Evolutionary conservation across 1,284 basidiomycete species (phyloP).

Genomic region (Neolentinus lepideus): DNA sequence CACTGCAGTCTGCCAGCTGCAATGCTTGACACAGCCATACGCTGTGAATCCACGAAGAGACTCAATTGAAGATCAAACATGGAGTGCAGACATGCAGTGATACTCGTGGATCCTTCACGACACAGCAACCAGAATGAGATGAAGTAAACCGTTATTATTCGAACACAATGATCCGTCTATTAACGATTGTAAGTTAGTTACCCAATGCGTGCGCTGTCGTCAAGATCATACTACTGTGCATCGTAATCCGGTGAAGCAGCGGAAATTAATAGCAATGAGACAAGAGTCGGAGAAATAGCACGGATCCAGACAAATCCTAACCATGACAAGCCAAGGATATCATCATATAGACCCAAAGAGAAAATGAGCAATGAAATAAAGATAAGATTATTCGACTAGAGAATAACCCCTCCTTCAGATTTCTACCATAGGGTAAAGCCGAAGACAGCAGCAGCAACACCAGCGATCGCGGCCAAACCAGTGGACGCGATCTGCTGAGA

Average conservation of each 20-base stretch:
- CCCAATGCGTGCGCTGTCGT: slow-evolving; percentile 5
- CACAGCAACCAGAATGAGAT: neutral
- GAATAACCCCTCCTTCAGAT: neutral
- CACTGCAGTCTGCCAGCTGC: too few species aligned
- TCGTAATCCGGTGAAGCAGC: neutral
- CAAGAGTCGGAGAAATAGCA: slow-evolving; percentile 5
- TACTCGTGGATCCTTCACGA: too few species aligned
- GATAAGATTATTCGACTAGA: slow-evolving; percentile 2
- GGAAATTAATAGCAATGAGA: slow-evolving; percentile 2
- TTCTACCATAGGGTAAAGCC: slow-evolving; percentile 8
- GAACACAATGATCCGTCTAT: slow-evolving; percentile 6
- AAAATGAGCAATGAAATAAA: slow-evolving; percentile 1
- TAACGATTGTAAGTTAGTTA: slow-evolving; percentile 8
- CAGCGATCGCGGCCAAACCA: slow-evolving; percentile 19
- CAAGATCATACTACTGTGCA: slow-evolving; percentile 1
- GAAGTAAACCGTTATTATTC: neutral
- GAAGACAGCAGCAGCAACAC: slow-evolving; percentile 21
- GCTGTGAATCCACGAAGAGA: too few species aligned
- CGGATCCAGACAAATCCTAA: neutral
- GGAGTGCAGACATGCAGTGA: too few species aligned
- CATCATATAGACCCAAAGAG: neutral
- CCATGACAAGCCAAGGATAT: neutral
- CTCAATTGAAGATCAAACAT: too few species aligned
- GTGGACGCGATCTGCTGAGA: slow-evolving; percentile 14
- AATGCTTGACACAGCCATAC: too few species aligned